Base-by-base conservation (phyloP, 2,329 filamentous ascomycete species). In the Colletotrichum tropicicola region DNA sequence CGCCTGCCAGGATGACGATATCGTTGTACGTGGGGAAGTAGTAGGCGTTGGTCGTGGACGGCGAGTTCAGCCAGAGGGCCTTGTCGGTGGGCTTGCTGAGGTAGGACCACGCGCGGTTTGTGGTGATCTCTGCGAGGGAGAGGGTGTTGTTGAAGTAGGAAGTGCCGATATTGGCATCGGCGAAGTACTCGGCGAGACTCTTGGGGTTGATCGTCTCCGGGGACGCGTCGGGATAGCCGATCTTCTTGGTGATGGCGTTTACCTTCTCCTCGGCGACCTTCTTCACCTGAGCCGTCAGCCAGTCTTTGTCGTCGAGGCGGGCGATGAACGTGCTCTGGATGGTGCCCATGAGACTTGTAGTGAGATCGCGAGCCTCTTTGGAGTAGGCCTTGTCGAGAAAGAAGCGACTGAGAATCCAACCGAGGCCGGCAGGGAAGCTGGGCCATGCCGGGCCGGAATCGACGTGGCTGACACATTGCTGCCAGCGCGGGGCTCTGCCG, bases 401-500 rank as follows among this genome's bases (percentile, higher is more conserved):
- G 77, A 92, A 92, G 21, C 89, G 86, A 71, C 88, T 89, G 19
- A 92, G 77, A 48, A 91, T 89, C 89, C 89, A 92, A 5, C 85
- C 85, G 19, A 92, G 74, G 5, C 85, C 84, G n/a, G 75, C 21
- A 3, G 62, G 62, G 6, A 56, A 32, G 15, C 9, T n/a, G 39
- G 44, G 49, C 58, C 58, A 66, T 3, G 28, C 19, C 7, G 60
- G 44, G 10, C 63, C 63, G 17, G 32, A 73, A 68, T 91, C 87
- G 4, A 90, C 82, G 35, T 83, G 80, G 13, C 72, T 72, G 28
- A 91, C 82, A 68, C 90, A 92, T 10, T 82, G 87, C 70, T 88
- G 82, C 89, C 89, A 92, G 44, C 89, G 82, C 68, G 92, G 89
- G 9, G 85, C 77, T 27, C 30, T 65, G 80, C 83, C 3, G 87